Conservation (phyloP, 352 stramenopile genomes). For the Thraustochytrium striatum region DNA sequence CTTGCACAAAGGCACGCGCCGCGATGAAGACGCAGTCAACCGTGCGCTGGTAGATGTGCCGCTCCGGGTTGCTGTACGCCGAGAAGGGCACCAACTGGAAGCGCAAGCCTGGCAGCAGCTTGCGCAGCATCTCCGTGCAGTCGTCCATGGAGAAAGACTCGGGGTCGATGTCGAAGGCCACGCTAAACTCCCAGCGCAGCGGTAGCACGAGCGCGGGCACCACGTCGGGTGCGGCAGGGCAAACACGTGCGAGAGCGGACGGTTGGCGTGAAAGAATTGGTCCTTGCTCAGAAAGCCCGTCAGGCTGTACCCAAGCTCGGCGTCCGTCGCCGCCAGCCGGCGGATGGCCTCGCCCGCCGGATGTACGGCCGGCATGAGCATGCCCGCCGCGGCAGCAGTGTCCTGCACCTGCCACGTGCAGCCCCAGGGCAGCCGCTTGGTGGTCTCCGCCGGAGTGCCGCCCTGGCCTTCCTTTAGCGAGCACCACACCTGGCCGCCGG, state of each 20-base stretch:
- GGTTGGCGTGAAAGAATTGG: slow-evolving; percentile 7
- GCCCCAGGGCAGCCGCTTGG: slow-evolving; percentile 53
- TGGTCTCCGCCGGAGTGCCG: slow-evolving; percentile 63
- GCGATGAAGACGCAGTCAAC: too few species aligned
- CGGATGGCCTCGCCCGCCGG: slow-evolving; percentile 33
- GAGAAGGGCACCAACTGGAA: too few species aligned
- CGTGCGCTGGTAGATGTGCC: too few species aligned
- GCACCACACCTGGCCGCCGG: slow-evolving; percentile 69
- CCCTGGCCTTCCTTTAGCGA: slow-evolving; percentile 72
- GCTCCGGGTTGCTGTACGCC: too few species aligned
- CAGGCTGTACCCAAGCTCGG: slow-evolving; percentile 17
- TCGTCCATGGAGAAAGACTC: neutral
- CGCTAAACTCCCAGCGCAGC: neutral
- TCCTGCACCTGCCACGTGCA: slow-evolving; percentile 74
- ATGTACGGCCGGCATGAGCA: slow-evolving; percentile 66
- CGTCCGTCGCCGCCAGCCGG: neutral
- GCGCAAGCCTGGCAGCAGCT: neutral
- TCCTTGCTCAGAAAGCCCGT: neutral
- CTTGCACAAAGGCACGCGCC: too few species aligned
- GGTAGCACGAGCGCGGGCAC: slow-evolving; percentile 22
- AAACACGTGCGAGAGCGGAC: slow-evolving; percentile 26
- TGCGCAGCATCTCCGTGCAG: neutral
- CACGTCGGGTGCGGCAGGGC: neutral
- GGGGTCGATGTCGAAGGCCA: slow-evolving; percentile 13
- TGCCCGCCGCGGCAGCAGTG: slow-evolving; percentile 61